These are phyloP conservation scores for Lachancea lanzarotensis DNA, from an alignment of 805 yeast species.

Conservation along the genomic window DNA sequence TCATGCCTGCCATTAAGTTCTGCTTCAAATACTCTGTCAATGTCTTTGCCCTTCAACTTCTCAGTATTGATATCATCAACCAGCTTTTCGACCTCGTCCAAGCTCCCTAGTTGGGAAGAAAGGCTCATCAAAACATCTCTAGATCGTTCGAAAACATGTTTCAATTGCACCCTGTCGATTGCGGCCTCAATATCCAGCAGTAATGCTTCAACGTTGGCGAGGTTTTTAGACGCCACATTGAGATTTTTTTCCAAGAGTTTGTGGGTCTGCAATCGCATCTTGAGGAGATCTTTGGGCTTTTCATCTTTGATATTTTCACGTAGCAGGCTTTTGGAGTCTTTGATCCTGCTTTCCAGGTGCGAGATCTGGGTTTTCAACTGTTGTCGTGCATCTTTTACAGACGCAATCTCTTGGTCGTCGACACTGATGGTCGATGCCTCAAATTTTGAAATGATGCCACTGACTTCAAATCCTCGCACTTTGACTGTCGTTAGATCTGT, in stretches of 20 bases:
- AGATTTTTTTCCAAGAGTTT: constrained; percentile 34
- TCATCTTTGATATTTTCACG: constrained; percentile 19
- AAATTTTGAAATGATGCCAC: constrained; percentile 15
- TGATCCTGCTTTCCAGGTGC: constrained; percentile 18
- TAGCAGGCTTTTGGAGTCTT: constrained; percentile 16
- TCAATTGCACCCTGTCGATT: constrained; percentile 35
- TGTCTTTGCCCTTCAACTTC: constrained; percentile 33
- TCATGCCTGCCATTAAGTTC: constrained; percentile 23
- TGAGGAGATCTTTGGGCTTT: constrained; percentile 26
- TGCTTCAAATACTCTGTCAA: constrained; percentile 28
- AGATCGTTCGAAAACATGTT: constrained; percentile 35
- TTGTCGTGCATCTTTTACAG: constrained; percentile 27
- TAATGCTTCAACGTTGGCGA: constrained; percentile 35
- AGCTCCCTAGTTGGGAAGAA: constrained; percentile 38
- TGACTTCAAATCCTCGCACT: constrained; percentile 14
- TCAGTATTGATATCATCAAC: constrained; percentile 38
- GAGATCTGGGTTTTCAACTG: constrained; percentile 16
- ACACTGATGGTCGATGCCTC: constrained; percentile 25
- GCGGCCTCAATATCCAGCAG: constrained; percentile 40
- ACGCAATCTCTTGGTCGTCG: constrained; percentile 31
- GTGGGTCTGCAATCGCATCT: constrained; percentile 31
- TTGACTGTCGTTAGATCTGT: constrained; percentile 16
- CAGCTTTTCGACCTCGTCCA: constrained; percentile 37
- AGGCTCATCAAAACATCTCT: constrained; percentile 33
- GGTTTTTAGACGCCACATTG: constrained; percentile 27